Evolutionary conservation across 2,329 filamentous ascomycete species (phyloP).

Genomic region (Fonsecaea monophora): DNA sequence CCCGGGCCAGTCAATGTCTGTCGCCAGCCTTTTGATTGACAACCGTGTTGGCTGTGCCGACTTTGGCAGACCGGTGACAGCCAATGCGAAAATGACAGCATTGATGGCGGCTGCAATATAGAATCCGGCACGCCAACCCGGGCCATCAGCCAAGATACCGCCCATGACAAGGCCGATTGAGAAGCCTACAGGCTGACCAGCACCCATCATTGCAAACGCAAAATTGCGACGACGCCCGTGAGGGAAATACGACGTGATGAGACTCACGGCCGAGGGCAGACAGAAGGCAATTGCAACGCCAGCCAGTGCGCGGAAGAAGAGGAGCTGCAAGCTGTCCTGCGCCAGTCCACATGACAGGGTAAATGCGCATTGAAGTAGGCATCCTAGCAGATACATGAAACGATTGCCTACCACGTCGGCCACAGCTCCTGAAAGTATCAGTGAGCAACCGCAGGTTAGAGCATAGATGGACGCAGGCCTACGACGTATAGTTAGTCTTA

Average conservation of each 20-base stretch:
- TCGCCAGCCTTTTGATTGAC: conserved; percentile 43
- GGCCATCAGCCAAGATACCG: conserved; percentile 56
- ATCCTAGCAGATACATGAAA: conserved; percentile 56
- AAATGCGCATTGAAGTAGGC: conserved; percentile 53
- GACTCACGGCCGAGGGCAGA: conserved; percentile 57
- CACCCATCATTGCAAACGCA: conserved; percentile 60
- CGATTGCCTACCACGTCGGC: conserved; percentile 59
- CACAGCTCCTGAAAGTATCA: conserved; percentile 59
- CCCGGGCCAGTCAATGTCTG: conserved; percentile 63
- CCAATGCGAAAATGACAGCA: conserved; percentile 45
- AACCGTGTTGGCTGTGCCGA: conserved; percentile 24
- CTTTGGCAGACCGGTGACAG: conserved; percentile 52
- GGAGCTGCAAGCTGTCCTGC: conserved; percentile 51
- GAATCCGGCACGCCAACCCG: conserved; percentile 61
- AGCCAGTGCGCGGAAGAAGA: conserved; percentile 56
- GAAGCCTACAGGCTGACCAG: conserved; percentile 61
- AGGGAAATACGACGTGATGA: conserved; percentile 58
- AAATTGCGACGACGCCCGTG: conserved; percentile 58
- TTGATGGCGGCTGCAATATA: conserved; percentile 57
- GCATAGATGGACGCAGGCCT: conserved; percentile 47
- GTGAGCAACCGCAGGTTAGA: conserved; percentile 57
- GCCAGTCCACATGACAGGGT: conserved; percentile 55
- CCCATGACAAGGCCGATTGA: conserved; percentile 59
- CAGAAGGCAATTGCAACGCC: conserved; percentile 57
- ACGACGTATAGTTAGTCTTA: background rate